phyloP scores from a whole-genome alignment of 1,284 basidiomycete genomes.

The Peniophora sp. region DNA sequence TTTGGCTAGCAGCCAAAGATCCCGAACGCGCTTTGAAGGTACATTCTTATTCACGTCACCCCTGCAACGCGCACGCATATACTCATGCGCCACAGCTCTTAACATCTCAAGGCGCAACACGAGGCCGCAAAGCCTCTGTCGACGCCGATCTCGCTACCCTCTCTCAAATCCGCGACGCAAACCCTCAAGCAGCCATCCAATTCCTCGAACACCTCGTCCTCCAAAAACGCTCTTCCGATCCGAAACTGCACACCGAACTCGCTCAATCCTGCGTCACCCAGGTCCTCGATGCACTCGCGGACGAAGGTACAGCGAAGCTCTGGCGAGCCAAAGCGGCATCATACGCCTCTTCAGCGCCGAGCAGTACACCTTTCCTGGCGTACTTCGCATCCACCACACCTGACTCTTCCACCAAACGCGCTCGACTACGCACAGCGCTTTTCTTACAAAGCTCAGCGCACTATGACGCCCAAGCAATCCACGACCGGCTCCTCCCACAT shows the following conservation, averaged over 20 bases:
- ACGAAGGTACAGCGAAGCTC: conserved; percentile 47
- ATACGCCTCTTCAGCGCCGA: conserved; percentile 30
- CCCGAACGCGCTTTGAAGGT: conserved; percentile 69
- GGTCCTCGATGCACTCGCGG: conserved; percentile 36
- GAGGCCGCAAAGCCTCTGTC: conserved; percentile 34
- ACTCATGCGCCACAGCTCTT: conserved; percentile 36
- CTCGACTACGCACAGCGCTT: conserved; percentile 67
- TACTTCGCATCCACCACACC: conserved; percentile 67
- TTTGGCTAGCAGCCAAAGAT: conserved; percentile 74
- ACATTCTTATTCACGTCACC: conserved; percentile 13
- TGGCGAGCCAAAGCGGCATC: conserved; percentile 69
- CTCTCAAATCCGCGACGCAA: conserved; percentile 48
- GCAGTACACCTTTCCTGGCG: conserved; percentile 39
- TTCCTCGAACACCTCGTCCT: conserved; percentile 81
- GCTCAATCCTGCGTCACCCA: conserved; percentile 49
- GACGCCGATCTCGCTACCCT: conserved; percentile 53
- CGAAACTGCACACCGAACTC: conserved; percentile 51
- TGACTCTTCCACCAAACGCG: conserved; percentile 63
- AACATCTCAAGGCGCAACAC: conserved; percentile 40
- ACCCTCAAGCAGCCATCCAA: conserved; percentile 50
- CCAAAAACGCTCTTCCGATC: conserved; percentile 46
- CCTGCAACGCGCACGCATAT: background rate
- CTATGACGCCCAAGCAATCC: conserved; percentile 52
- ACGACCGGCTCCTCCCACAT: conserved; percentile 36
- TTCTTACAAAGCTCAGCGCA: conserved; percentile 70